Conservation (phyloP, 495 filamentous ascomycete genomes). For the Aspergillus taichungensis region DNA sequence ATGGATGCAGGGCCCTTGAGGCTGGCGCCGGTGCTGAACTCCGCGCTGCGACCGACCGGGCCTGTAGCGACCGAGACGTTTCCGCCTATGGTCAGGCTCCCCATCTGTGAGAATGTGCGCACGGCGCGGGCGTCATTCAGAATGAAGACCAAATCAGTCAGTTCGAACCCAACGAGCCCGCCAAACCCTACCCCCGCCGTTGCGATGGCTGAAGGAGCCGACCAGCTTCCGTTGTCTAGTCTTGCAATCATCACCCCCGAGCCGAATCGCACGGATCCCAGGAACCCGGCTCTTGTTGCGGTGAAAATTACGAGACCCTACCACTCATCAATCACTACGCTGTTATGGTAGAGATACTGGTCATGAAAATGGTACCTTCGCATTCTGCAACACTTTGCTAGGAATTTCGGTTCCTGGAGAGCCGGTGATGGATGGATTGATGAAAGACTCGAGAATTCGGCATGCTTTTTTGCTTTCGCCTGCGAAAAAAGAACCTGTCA, state of each 20-base stretch:
- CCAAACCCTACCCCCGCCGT: slow-evolving; percentile 81
- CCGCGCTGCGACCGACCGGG: slow-evolving; percentile 82
- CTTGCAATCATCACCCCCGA: slow-evolving; percentile 89
- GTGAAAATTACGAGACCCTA: slow-evolving; percentile 87
- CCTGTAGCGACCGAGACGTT: slow-evolving; percentile 91
- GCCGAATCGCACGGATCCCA: slow-evolving; percentile 79
- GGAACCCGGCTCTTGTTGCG: slow-evolving; percentile 82
- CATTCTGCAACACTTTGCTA: slow-evolving; percentile 66
- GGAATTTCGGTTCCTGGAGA: slow-evolving; percentile 89
- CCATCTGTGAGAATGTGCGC: slow-evolving; percentile 79
- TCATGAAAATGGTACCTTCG: slow-evolving; percentile 54
- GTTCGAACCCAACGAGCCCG: slow-evolving; percentile 85
- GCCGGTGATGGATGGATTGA: slow-evolving; percentile 78
- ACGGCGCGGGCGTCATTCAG: slow-evolving; percentile 82
- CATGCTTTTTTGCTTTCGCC: slow-evolving; percentile 75
- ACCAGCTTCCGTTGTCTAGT: slow-evolving; percentile 77
- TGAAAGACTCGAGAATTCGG: slow-evolving; percentile 80
- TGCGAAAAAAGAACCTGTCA: slow-evolving; percentile 15
- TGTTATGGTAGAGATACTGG: neutral
- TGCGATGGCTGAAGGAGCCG: slow-evolving; percentile 79
- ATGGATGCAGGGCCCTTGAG: slow-evolving; percentile 71
- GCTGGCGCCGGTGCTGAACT: slow-evolving; percentile 79
- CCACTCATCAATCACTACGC: neutral
- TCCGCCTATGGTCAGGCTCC: slow-evolving; percentile 74
- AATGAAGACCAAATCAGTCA: slow-evolving; percentile 96